Evolutionary conservation across 495 filamentous ascomycete genomes (phyloP).

Genomic region (Trichoderma reesei): DNA sequence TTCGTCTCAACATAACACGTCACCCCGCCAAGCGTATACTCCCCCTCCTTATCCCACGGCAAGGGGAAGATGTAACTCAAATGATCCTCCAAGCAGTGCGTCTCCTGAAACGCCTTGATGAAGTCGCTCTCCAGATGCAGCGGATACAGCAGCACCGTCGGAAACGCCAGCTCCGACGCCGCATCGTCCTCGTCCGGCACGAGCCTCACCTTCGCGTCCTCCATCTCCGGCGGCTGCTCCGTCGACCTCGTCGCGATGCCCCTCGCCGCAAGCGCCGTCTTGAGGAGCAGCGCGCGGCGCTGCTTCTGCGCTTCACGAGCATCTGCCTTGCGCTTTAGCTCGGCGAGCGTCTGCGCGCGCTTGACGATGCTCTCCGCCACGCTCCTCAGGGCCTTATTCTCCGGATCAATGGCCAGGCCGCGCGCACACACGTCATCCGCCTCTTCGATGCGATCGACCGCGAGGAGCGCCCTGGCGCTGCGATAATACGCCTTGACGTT

Average conservation of each 20-base stretch:
- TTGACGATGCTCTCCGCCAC: slow-evolving; percentile 47
- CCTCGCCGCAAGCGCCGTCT: slow-evolving; percentile 63
- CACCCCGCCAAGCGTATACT: slow-evolving; percentile 56
- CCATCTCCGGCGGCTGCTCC: slow-evolving; percentile 67
- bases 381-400: slow-evolving; percentile 43
- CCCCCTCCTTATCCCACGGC: slow-evolving; percentile 70
- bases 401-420: slow-evolving; percentile 59
- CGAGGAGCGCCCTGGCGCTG: slow-evolving; percentile 61
- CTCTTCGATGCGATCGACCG: slow-evolving; percentile 61
- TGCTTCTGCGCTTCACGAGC: slow-evolving; percentile 37
- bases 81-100: slow-evolving; percentile 56
- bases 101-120: slow-evolving; percentile 74
- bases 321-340: slow-evolving; percentile 33
- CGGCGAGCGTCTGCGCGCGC: slow-evolving; percentile 25
- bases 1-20: slow-evolving; percentile 85
- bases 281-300: slow-evolving; percentile 50
- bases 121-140: slow-evolving; percentile 71
- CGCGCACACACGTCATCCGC: slow-evolving; percentile 64
- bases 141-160: slow-evolving; percentile 76
- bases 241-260: slow-evolving; percentile 57
- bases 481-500: slow-evolving; percentile 90
- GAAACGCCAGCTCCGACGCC: slow-evolving; percentile 60
- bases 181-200: slow-evolving; percentile 65
- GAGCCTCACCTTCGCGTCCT: slow-evolving; percentile 61
- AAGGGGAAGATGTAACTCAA: slow-evolving; percentile 67